A percentile compares a stretch with the other conserved stretches of the same genome.
Conservation (phyloP, 495 filamentous ascomycete species). For the Penicillium silybi region DNA sequence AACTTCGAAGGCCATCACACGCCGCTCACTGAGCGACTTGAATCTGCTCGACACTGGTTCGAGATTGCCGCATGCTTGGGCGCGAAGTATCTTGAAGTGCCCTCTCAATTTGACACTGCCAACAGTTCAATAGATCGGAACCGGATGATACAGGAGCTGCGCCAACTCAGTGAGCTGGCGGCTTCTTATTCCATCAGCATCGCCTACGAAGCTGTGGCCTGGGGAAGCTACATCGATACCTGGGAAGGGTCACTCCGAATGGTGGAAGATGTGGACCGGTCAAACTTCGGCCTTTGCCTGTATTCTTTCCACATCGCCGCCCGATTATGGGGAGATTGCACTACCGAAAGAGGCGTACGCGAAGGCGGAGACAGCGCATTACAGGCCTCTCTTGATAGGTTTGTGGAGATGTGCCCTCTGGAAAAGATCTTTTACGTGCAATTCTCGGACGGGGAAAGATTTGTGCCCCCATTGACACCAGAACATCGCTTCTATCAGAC, state of each 20-base stretch:
- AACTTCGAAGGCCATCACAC: conserved; percentile 58
- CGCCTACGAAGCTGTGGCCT: conserved; percentile 68
- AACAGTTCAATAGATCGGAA: background rate
- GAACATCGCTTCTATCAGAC: background rate
- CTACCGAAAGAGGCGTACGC: background rate
- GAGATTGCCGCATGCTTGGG: conserved; percentile 48
- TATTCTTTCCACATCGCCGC: conserved; percentile 68
- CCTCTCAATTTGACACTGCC: conserved; percentile 53
- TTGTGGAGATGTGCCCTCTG: background rate
- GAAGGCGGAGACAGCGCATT: background rate
- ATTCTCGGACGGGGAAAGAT: background rate
- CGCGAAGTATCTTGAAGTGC: conserved; percentile 60
- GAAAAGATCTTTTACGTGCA: background rate
- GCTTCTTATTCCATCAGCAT: conserved; percentile 17
- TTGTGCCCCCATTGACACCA: background rate
- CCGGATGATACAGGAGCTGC: background rate
- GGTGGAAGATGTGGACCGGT: conserved; percentile 52
- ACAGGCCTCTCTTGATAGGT: background rate
- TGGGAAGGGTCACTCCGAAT: conserved; percentile 65
- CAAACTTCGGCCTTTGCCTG: conserved; percentile 69
- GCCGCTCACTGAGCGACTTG: conserved; percentile 49
- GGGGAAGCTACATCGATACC: conserved; percentile 60
- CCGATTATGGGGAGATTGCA: background rate
- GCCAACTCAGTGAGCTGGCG: background rate
- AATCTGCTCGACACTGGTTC: conserved; percentile 62